A percentile compares a stretch with the other conserved stretches of the same genome.
These are phyloP conservation scores for Yamadazyma triangularis DNA, from an alignment of 1,139 yeast genomes.

Conservation along the genomic window DNA sequence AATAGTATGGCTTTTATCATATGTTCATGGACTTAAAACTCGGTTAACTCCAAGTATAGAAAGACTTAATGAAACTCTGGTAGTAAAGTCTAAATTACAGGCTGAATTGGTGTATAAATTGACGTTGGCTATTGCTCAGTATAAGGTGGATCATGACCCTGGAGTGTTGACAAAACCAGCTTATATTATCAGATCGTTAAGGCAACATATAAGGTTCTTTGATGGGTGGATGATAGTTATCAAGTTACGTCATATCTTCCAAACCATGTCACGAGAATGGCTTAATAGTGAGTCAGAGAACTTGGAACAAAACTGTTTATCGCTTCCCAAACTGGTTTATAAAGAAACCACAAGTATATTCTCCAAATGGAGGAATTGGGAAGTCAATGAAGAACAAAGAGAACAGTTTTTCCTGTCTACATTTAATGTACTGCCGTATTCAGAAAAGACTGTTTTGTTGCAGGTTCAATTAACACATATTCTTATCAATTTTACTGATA, in stretches of 20 bases:
- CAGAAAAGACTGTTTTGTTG: slow-evolving; percentile 6
- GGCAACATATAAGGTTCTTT: slow-evolving; percentile 70
- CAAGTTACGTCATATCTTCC: slow-evolving; percentile 68
- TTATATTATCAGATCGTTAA: slow-evolving; percentile 64
- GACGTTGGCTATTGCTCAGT: slow-evolving; percentile 57
- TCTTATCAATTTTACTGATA: slow-evolving; percentile 3
- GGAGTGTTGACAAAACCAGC: slow-evolving; percentile 89
- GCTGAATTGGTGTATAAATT: slow-evolving; percentile 51
- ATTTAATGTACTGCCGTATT: slow-evolving; percentile 18
- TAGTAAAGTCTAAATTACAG: slow-evolving; percentile 13
- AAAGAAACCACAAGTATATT: slow-evolving; percentile 55
- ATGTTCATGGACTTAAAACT: slow-evolving; percentile 15
- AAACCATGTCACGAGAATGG: slow-evolving; percentile 59
- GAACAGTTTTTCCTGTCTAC: slow-evolving; percentile 48
- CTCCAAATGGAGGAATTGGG: slow-evolving; percentile 92
- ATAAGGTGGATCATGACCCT: slow-evolving; percentile 74
- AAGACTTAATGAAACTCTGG: slow-evolving; percentile 13
- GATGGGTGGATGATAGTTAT: slow-evolving; percentile 87
- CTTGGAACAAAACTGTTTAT: slow-evolving; percentile 22
- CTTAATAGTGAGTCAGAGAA: slow-evolving; percentile 17
- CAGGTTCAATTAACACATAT: slow-evolving; percentile 7
- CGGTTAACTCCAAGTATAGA: slow-evolving; percentile 19
- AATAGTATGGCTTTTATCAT: slow-evolving; percentile 34
- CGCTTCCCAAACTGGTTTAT: slow-evolving; percentile 50
- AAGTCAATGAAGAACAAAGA: slow-evolving; percentile 45